Percentiles rank a stretch among this genome's conserved stretches.
Conservation (phyloP, 1,139 yeast species). For the Eremothecium cymbalariae region DNA sequence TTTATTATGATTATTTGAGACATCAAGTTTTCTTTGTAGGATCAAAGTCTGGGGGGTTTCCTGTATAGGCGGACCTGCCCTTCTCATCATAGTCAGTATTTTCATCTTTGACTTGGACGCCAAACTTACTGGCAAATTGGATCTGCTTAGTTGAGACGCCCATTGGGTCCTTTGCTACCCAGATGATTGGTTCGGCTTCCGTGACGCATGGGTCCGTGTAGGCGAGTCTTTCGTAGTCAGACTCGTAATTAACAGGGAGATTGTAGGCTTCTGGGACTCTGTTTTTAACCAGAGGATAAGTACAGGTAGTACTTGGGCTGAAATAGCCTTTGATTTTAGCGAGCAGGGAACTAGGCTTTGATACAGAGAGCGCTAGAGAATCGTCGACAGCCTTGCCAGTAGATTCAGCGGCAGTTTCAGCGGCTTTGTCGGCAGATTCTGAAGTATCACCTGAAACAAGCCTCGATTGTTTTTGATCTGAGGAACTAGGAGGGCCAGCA, state of each 20-base stretch:
- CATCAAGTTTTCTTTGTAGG: conserved; percentile 17
- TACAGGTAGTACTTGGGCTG: conserved; percentile 32
- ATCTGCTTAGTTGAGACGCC: conserved; percentile 60
- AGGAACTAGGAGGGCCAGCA: no score
- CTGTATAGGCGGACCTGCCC: conserved; percentile 45
- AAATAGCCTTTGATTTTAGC: conserved; percentile 31
- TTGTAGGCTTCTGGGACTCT: conserved; percentile 34
- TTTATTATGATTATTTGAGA: no score
- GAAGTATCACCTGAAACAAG: no score
- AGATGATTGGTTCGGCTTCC: conserved; percentile 54
- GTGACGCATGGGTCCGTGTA: conserved; percentile 58
- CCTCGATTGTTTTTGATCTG: conserved; percentile 14
- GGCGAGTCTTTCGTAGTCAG: conserved; percentile 38
- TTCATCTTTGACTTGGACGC: conserved; percentile 50
- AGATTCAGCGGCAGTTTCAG: no score
- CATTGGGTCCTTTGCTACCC: conserved; percentile 64
- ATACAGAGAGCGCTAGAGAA: not conserved
- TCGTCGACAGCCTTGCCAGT: conserved; percentile 13
- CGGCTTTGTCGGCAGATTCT: no score
- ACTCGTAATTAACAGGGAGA: conserved; percentile 31
- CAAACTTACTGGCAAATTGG: conserved; percentile 44
- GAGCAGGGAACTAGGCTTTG: conserved; percentile 11
- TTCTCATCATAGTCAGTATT: conserved; percentile 50
- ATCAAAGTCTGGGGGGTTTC: conserved; percentile 50
- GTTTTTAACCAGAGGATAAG: conserved; percentile 30